Base-by-base conservation (phyloP, 2,329 filamentous ascomycete species). In the Delphinella strobiligena region DNA sequence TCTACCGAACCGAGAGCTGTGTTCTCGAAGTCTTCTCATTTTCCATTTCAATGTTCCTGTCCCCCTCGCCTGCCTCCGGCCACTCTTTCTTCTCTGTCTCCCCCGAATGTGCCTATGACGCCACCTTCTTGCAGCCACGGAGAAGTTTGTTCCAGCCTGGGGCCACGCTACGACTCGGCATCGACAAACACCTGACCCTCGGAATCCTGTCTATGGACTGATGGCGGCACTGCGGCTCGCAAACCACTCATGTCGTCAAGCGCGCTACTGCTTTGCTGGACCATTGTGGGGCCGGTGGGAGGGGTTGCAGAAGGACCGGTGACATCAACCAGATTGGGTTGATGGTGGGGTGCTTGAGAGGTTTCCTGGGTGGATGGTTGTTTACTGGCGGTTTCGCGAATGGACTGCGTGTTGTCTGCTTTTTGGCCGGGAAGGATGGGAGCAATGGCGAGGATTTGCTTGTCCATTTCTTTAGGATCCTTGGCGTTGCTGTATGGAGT, bases 361-460 rank as follows among this genome's bases (percentile, higher is more conserved):
- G 44, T 38, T 37, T 16, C 27, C n/a, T 17, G 35, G 34, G 19
- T 35, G 19, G 17, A 40, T 33, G 12, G 44, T 30, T 7, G 16
- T 45, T 22, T 7, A 12, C 12, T 19, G 41, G 42, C 47, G 50
- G 34, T 51, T 55, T 63, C 45, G 22, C 22, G 7, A 27, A 12
- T 27, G 22, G 22, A 7, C 22, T 7, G 22, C 22, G 77, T 72
- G 42, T 81, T 75, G 47, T 71, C 56, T 49, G 73, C 58, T 50
- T 72, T 75, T 58, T 94, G 86, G 22, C 86, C 88, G 30, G 76
- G 75, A 18, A 96, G 56, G 44, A 98, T 82, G 2, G 91, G 86
- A 38, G 85, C 82, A 43, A 96, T 87, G 17, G 82, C 72, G 51
- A 93, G 69, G 40, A 96, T 87, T 58, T 96, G 89, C 54, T 93